A percentile compares a stretch with the other conserved stretches of the same genome.
Conservation (phyloP, 257 asterid species). For the Nicotiana noctiflora region DNA sequence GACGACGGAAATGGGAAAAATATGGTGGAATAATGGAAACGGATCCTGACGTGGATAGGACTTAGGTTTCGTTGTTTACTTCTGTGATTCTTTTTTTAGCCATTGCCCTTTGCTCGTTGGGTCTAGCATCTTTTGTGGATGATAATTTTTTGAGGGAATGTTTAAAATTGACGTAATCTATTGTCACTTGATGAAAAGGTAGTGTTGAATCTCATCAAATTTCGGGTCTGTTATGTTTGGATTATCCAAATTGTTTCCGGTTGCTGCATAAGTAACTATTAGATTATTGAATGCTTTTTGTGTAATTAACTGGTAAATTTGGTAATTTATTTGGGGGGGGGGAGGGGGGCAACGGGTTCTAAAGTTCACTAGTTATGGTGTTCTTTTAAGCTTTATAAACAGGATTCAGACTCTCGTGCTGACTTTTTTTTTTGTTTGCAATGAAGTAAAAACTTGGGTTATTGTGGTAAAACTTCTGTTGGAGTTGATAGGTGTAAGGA, state of each 20-base stretch:
- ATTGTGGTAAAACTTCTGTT: not conserved
- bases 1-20: not conserved
- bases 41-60: not conserved
- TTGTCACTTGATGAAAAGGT: not conserved
- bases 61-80: not conserved
- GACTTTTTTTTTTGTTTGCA: not conserved
- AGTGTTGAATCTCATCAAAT: not conserved
- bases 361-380: not conserved
- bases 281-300: not conserved
- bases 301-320: not conserved
- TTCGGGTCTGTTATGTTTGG: not conserved
- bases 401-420: too few relatives aligned
- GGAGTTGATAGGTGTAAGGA: not conserved
- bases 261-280: not conserved
- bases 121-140: not conserved
- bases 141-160: not conserved
- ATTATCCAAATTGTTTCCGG: not conserved
- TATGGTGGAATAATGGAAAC: not conserved
- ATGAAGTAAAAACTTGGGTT: too few relatives aligned
- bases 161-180: not conserved
- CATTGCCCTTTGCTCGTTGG: not conserved
- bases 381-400: not conserved
- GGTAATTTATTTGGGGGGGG: not conserved
- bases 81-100: not conserved
- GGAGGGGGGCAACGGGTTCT: not conserved